phyloP scores from a whole-genome alignment of 2,329 filamentous ascomycete genomes.

The Fusarium nodosum region DNA sequence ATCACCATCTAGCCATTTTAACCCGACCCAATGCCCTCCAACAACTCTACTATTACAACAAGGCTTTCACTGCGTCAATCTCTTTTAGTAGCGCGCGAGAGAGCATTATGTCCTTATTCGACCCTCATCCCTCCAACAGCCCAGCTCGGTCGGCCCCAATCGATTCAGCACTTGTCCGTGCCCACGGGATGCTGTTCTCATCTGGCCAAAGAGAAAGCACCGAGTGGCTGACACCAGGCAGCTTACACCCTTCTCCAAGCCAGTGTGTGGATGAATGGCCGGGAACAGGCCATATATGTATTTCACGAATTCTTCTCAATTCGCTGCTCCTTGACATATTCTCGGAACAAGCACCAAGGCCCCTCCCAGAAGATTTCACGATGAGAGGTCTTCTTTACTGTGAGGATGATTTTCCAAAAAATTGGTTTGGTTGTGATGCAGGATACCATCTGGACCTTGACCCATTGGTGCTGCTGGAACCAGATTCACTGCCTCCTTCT shows the following conservation, averaged over 20 bases:
- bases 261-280: background rate
- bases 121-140: no score
- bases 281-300: no score
- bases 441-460: fast-evolving
- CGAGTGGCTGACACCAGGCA: no score
- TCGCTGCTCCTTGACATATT: no score
- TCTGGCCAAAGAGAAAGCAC: no score
- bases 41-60: constrained; percentile 77
- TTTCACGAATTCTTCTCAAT: no score
- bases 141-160: no score
- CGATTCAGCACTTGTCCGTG: no score
- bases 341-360: no score
- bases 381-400: background rate
- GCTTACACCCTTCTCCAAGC: no score
- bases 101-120: constrained; percentile 65
- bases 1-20: constrained; percentile 88
- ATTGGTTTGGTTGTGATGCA: background rate
- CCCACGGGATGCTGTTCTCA: no score
- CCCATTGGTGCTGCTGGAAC: fast-evolving
- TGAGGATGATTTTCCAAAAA: background rate
- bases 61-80: constrained; percentile 75
- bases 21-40: constrained; percentile 76
- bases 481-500: background rate
- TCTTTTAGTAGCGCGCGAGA: constrained; percentile 77
- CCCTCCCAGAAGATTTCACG: background rate